Evolutionary conservation across 306 rosid genomes (phyloP).

Genomic region (Fragaria vesca): DNA sequence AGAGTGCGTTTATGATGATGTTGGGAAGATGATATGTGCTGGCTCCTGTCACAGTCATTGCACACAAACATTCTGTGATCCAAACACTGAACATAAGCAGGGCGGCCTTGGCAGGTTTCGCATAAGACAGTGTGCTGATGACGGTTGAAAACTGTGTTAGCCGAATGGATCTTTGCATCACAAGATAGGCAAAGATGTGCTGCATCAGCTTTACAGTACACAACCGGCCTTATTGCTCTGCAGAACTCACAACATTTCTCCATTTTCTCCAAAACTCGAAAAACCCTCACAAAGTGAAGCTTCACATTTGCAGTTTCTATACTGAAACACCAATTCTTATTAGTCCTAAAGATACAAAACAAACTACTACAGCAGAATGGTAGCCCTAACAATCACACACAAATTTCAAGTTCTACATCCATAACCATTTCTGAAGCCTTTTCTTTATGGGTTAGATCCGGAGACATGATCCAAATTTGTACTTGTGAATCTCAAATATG

Average conservation of each 20-base stretch:
- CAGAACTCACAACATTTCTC: constrained; percentile 83
- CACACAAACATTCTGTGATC: constrained; percentile 70
- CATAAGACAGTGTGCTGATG: constrained; percentile 66
- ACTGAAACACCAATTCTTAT: constrained; percentile 14
- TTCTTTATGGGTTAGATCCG: neutral
- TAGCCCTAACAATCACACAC: neutral
- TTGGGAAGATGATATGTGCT: constrained; percentile 34
- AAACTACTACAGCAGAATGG: neutral
- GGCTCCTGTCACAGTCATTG: constrained; percentile 53
- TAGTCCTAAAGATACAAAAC: neutral
- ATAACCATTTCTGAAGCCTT: neutral
- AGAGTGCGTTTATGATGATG: constrained; percentile 52
- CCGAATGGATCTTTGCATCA: constrained; percentile 85
- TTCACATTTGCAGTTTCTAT: constrained; percentile 18
- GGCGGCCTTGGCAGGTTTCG: constrained; percentile 48
- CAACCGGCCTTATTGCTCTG: constrained; percentile 60
- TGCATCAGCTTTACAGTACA: constrained; percentile 83
- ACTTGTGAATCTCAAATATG: neutral
- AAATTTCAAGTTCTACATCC: neutral
- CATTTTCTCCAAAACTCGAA: constrained; percentile 43
- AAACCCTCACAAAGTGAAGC: constrained; percentile 9
- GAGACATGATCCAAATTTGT: neutral
- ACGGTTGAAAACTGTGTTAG: constrained; percentile 67
- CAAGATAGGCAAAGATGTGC: constrained; percentile 88
- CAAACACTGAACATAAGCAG: constrained; percentile 57